Evolutionary conservation across 202 grass and related monocot genomes (phyloP), one percentile per base, ranked within the genome.

Genomic region (Panicum virgatum): DNA sequence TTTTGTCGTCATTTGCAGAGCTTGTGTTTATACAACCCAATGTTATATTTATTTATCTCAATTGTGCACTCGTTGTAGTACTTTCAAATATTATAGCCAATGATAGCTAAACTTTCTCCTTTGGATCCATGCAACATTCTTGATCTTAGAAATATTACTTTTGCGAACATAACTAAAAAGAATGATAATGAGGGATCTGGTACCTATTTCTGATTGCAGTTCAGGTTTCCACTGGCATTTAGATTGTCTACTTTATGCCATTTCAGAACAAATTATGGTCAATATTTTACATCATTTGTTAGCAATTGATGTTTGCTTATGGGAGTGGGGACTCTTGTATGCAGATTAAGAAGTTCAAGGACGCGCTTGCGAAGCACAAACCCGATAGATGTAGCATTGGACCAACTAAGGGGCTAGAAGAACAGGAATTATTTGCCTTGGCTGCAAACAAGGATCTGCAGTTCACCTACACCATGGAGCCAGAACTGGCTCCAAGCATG

Each of bases 331-430:
- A 25, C 52, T 73, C 9, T 9, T 88, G 7, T 72, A 12, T 87
- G 72, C 87, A 90, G 89, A 92, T 92, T 60, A 92, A 92, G 79
- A 90, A 95, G 80, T 88, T 95, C 60, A 90, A 47, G 66, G 90
- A 95, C 58, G 82, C 85, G 2, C 83, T 88, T 74, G 93, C 82
- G 4, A 95, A 95, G 82, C 90, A 95, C 48, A 86, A 43, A 53
- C 73, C 93, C 12, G 93, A 90, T 22, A 89, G 87, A 57, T 95
- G 93, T 43, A 88, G 87, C 83, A 42, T 95, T 66, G 85, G 90
- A 4, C 93, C 87, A 43, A 78, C 82, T 52, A 90, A 56, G 72
- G 93, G 90, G 20, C 82, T 92, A 2, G 92, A 95, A 43, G 92
- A 92, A 54, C 79, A 79, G 0, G 87, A 85, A 58, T 61, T 95